Evolutionary conservation across 306 rosid genomes (phyloP).

Genomic region (Cucurbita maxima): DNA sequence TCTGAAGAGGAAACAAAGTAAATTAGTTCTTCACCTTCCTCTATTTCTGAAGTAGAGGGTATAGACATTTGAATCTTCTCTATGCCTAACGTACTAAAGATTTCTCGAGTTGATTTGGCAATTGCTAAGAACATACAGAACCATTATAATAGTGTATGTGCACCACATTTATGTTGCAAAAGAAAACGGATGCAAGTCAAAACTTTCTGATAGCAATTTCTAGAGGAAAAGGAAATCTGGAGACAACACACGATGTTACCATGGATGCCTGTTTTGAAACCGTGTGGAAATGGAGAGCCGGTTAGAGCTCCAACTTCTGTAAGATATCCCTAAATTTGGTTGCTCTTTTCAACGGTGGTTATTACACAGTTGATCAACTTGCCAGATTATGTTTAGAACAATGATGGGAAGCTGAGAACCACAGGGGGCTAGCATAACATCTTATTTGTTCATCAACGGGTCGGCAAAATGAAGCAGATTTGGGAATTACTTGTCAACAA

Average conservation of each 20-base stretch:
- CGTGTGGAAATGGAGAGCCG: conserved; percentile 57
- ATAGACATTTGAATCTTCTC: background rate
- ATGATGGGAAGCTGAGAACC: conserved; percentile 62
- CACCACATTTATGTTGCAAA: conserved; percentile 87
- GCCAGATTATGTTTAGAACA: conserved; percentile 29
- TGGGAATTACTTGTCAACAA: background rate
- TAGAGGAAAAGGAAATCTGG: conserved; percentile 33
- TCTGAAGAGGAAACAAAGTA: conserved; percentile 96
- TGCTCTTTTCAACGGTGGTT: background rate
- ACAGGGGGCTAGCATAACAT: conserved; percentile 43
- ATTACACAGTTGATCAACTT: background rate
- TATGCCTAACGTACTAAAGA: background rate
- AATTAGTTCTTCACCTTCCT: conserved; percentile 12
- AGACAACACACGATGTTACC: conserved; percentile 27
- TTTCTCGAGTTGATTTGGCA: background rate
- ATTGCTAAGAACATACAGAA: conserved; percentile 28
- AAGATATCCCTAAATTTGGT: conserved; percentile 14
- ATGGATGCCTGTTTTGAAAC: conserved; percentile 83
- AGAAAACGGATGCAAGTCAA: conserved; percentile 74
- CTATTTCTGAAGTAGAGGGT: background rate
- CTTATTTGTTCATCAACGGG: conserved; percentile 45
- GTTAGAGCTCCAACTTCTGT: conserved; percentile 61
- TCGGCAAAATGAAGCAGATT: conserved; percentile 14
- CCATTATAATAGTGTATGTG: conserved; percentile 79
- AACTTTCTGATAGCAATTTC: conserved; percentile 60